These are phyloP conservation scores for Thermochaetoides thermophila DNA, from an alignment of 495 filamentous ascomycete species.

Conservation along the genomic window DNA sequence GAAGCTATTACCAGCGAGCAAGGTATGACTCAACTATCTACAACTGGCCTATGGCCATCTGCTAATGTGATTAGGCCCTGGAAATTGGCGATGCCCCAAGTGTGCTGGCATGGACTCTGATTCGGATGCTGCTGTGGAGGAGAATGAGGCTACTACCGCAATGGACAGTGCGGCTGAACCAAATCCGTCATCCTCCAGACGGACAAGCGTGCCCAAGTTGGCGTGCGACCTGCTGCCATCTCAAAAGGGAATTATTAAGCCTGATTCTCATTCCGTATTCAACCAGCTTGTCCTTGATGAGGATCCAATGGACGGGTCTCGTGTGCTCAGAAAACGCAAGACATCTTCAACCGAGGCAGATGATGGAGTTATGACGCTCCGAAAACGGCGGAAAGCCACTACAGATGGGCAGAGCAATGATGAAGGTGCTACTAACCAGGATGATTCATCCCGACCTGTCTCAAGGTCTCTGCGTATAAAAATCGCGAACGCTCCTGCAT, in stretches of 20 bases:
- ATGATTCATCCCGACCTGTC: slow-evolving; percentile 20
- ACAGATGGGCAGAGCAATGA: slow-evolving; percentile 22
- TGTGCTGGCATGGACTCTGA: slow-evolving; percentile 56
- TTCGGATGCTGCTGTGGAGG: slow-evolving; percentile 18
- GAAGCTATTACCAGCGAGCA: slow-evolving; percentile 42
- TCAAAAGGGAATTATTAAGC: slow-evolving; percentile 50
- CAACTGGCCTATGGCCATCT: background rate
- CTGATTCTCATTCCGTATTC: slow-evolving; percentile 78
- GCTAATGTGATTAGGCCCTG: slow-evolving; percentile 35
- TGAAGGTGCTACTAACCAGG: slow-evolving; percentile 13
- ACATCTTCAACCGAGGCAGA: slow-evolving; percentile 35
- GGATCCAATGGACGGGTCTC: slow-evolving; percentile 72
- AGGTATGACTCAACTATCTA: slow-evolving; percentile 11
- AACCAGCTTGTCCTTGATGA: slow-evolving; percentile 65
- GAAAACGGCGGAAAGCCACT: slow-evolving; percentile 31
- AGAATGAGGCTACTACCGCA: slow-evolving; percentile 24
- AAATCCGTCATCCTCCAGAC: slow-evolving; percentile 17
- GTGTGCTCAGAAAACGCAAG: slow-evolving; percentile 78
- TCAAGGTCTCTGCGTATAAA: slow-evolving; percentile 30
- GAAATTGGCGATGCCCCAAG: slow-evolving; percentile 64
- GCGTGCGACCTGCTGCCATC: slow-evolving; percentile 64
- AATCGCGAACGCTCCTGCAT: slow-evolving; percentile 7
- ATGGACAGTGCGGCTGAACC: slow-evolving; percentile 24
- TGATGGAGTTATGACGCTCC: slow-evolving; percentile 26
- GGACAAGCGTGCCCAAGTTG: slow-evolving; percentile 37